These are phyloP conservation scores for Gracilariopsis chorda DNA, from an alignment of 23 red algal species.

Conservation along the genomic window DNA sequence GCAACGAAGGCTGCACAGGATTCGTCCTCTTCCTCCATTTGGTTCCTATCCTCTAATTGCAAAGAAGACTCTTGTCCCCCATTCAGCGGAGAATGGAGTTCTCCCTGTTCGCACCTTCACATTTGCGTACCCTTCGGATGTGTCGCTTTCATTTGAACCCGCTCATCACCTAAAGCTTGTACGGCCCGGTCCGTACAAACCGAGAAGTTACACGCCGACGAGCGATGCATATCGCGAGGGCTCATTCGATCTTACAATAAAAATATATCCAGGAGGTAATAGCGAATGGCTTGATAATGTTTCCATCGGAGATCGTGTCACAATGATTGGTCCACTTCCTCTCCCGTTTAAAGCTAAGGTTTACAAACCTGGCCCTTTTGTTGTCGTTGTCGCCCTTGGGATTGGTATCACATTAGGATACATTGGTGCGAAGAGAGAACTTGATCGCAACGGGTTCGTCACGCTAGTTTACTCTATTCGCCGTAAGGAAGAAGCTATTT, in stretches of 20 bases:
- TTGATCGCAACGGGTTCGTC: not conserved
- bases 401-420: conserved; percentile 25
- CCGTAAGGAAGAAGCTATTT: not conserved
- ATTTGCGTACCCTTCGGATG: conserved; percentile 6
- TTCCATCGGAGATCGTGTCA: not conserved
- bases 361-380: conserved; percentile 3
- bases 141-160: not conserved
- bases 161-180: conserved; percentile 15
- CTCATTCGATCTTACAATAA: conserved; percentile 14
- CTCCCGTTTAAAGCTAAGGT: not conserved
- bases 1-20: not conserved
- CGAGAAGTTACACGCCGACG: conserved; percentile 24
- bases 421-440: not conserved
- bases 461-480: conserved; percentile 19
- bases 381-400: conserved; percentile 9
- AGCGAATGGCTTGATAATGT: conserved; percentile 9
- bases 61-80: not conserved
- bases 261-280: conserved; percentile 21
- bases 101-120: conserved; percentile 3
- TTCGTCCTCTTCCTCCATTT: conserved; percentile 2
- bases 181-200: conserved; percentile 25
- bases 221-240: not conserved
- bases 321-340: conserved; percentile 14
- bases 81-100: conserved; percentile 2
- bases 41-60: conserved; percentile 21